Evolutionary conservation across 2,329 filamentous ascomycete species (phyloP).

Genomic region (Annulohypoxylon truncatum): DNA sequence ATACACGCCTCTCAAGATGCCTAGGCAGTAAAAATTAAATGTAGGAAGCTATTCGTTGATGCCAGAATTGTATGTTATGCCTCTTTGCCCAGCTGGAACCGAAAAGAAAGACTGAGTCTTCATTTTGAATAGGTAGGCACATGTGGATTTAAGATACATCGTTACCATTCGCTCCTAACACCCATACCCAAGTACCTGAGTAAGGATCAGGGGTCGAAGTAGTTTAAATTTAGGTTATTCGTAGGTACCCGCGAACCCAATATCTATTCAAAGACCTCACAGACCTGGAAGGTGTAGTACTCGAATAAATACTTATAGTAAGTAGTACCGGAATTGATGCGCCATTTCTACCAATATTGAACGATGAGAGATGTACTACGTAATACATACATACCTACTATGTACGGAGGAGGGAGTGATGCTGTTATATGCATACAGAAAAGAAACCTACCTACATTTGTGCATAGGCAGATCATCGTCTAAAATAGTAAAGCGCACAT

Average conservation of each 20-base stretch:
- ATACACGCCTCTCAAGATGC: not conserved
- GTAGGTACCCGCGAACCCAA: not conserved
- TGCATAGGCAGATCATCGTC: no score
- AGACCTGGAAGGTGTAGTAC: not conserved
- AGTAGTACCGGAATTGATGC: no score
- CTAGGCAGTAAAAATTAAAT: not conserved
- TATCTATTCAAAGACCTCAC: no score
- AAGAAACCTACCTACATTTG: no score
- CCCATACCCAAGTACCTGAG: not conserved
- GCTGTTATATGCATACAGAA: no score
- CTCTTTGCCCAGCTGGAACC: not conserved
- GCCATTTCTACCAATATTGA: no score
- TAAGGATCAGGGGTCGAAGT: not conserved
- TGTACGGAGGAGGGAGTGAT: no score
- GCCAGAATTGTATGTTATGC: not conserved
- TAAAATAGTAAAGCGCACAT: no score
- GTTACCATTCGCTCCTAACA: no score
- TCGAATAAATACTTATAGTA: no score
- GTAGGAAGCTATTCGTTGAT: not conserved
- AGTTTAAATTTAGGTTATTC: constrained; percentile 4
- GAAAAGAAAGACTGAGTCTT: not conserved
- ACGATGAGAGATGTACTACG: no score
- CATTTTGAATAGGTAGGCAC: not conserved
- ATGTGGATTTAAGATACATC: not conserved
- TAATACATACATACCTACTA: no score